These are phyloP conservation scores for Aspergillus eucalypticola DNA, from an alignment of 2,329 filamentous ascomycete genomes.

Conservation along the genomic window DNA sequence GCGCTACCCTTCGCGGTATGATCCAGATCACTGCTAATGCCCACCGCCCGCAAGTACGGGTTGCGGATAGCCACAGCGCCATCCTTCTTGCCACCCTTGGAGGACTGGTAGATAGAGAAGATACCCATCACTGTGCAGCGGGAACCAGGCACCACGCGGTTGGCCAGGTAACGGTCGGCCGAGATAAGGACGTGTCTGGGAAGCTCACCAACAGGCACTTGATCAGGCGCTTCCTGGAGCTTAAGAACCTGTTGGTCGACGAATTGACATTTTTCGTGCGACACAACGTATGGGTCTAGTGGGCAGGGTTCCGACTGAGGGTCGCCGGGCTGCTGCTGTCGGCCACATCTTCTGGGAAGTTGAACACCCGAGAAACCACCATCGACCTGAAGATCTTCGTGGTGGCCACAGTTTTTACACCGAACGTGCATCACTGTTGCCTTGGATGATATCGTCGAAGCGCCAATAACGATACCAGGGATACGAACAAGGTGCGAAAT, in stretches of 20 bases:
- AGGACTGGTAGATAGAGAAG: slow-evolving; percentile 89
- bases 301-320: slow-evolving; percentile 76
- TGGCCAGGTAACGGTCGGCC: slow-evolving; percentile 93
- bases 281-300: slow-evolving; percentile 91
- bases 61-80: slow-evolving; percentile 93
- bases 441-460: slow-evolving; percentile 95
- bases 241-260: slow-evolving; percentile 99
- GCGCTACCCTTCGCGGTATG: slow-evolving; percentile 82
- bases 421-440: slow-evolving; percentile 82
- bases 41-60: slow-evolving; percentile 88
- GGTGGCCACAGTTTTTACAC: slow-evolving; percentile 81
- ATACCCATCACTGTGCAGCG: slow-evolving; percentile 95
- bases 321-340: slow-evolving; percentile 59
- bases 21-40: slow-evolving; percentile 86
- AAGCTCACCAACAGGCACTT: slow-evolving; percentile 94
- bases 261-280: slow-evolving; percentile 91
- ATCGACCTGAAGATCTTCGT: slow-evolving; percentile 68
- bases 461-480: slow-evolving; percentile 95
- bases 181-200: slow-evolving; percentile 93
- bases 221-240: slow-evolving; percentile 93
- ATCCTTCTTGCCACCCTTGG: slow-evolving; percentile 79
- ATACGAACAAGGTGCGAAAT: slow-evolving; percentile 95
- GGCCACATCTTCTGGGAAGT: slow-evolving; percentile 75
- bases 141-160: slow-evolving; percentile 91
- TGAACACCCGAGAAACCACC: slow-evolving; percentile 87